Evolutionary conservation across 2,329 filamentous ascomycete species (phyloP).

Genomic region (Aspergillus fijiensis): DNA sequence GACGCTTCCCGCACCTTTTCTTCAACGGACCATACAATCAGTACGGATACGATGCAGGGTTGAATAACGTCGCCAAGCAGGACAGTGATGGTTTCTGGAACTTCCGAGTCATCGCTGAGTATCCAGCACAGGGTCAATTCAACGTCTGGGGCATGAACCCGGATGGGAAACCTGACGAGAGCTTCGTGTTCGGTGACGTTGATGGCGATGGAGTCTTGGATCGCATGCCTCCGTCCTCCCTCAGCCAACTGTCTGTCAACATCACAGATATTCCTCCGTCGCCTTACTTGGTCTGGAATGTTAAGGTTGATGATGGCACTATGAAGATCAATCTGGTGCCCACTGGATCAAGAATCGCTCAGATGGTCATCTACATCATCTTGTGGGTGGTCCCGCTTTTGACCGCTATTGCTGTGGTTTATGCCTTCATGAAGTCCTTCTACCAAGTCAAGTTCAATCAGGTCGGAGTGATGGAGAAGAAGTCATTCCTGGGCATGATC

Average conservation of each 20-base stretch:
- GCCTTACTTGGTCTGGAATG: conserved; percentile 56
- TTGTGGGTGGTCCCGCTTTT: conserved; percentile 55
- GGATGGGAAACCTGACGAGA: conserved; percentile 61
- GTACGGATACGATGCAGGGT: conserved; percentile 62
- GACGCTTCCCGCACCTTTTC: conserved; percentile 63
- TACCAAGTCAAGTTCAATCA: conserved; percentile 65
- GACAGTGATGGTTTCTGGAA: conserved; percentile 55
- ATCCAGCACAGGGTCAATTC: conserved; percentile 61
- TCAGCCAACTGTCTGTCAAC: conserved; percentile 58
- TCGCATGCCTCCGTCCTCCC: conserved; percentile 59
- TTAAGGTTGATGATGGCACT: conserved; percentile 57
- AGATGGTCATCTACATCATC: conserved; percentile 56
- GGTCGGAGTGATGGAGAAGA: conserved; percentile 55
- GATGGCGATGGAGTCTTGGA: conserved; percentile 62
- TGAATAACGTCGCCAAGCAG: conserved; percentile 55
- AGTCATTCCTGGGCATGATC: conserved; percentile 38
- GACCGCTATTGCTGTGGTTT: conserved; percentile 52
- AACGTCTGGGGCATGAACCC: conserved; percentile 68
- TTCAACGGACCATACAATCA: conserved; percentile 63
- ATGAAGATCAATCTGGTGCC: conserved; percentile 55
- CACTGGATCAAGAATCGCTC: conserved; percentile 53
- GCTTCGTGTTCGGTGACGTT: conserved; percentile 60
- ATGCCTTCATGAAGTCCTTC: conserved; percentile 60
- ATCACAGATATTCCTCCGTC: conserved; percentile 56
- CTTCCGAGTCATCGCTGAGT: conserved; percentile 63